A percentile compares a stretch with the other conserved stretches of the same genome.
phyloP scores from a whole-genome alignment of 768 basidiomycete genomes.

The Trametes maxima region DNA sequence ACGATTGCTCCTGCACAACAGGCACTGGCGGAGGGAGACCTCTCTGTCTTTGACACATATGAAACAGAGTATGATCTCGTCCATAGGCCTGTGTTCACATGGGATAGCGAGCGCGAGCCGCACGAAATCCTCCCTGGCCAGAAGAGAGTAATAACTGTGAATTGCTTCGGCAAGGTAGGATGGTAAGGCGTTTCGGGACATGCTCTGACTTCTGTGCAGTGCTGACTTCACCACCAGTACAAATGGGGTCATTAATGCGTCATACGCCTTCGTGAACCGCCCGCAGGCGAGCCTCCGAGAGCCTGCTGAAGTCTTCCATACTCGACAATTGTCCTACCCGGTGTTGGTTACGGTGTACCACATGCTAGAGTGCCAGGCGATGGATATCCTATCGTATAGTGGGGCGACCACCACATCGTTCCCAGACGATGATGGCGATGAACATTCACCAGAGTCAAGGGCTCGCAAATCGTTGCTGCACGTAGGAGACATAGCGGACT shows the following conservation, averaged over 20 bases:
- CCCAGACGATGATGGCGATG: conserved; percentile 25
- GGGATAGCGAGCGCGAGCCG: conserved; percentile 50
- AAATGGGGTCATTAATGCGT: conserved; percentile 76
- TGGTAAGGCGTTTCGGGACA: conserved; percentile 67
- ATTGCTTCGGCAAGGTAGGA: conserved; percentile 86
- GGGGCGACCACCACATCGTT: conserved; percentile 18
- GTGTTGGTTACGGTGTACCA: conserved; percentile 94
- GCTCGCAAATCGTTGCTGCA: conserved; percentile 37
- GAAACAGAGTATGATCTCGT: conserved; percentile 86
- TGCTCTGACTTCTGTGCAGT: conserved; percentile 15
- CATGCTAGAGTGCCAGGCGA: conserved; percentile 84
- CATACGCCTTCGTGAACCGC: conserved; percentile 74
- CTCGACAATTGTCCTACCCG: conserved; percentile 86
- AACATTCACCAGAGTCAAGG: conserved; percentile 19
- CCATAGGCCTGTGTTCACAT: conserved; percentile 78
- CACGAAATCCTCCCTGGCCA: conserved; percentile 71
- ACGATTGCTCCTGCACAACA: conserved; percentile 77
- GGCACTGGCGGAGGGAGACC: conserved; percentile 74
- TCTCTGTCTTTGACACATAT: conserved; percentile 84
- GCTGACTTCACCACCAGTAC: conserved; percentile 51
- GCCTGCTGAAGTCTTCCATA: conserved; percentile 65
- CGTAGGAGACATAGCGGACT: conserved; percentile 56
- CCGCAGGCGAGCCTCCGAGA: conserved; percentile 33
- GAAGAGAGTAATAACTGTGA: conserved; percentile 65
- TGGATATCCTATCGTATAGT: conserved; percentile 78